Percentiles rank a stretch among this genome's conserved stretches.
Evolutionary conservation across 169 alveolate species (phyloP).

Genomic region (Ichthyophthirius multifiliis): DNA sequence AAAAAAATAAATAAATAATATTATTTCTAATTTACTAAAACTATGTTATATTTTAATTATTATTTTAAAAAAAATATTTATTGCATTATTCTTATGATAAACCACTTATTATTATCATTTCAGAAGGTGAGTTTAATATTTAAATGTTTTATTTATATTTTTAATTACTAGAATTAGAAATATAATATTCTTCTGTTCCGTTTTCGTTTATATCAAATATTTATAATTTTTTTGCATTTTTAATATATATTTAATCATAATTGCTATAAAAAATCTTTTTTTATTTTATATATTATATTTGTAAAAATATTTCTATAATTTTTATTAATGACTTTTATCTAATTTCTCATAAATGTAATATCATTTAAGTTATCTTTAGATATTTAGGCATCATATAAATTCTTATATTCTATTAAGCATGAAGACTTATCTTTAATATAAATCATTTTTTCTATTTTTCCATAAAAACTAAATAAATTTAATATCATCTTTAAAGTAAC

Average conservation of each 20-base stretch:
- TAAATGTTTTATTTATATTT: not conserved
- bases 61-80: too few species aligned
- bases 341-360: slow-evolving; percentile 10
- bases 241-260: not conserved
- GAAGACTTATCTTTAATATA: slow-evolving; percentile 29
- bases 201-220: too few species aligned
- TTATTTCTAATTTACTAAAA: too few species aligned
- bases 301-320: not conserved
- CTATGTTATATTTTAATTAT: too few species aligned
- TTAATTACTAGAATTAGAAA: not conserved
- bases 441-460: slow-evolving; percentile 28
- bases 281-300: not conserved
- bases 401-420: slow-evolving; percentile 8
- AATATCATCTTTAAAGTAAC: slow-evolving; percentile 30
- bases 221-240: not conserved
- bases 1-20: too few species aligned
- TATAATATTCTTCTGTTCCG: not conserved
- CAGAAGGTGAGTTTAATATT: not conserved
- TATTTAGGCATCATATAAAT: slow-evolving; percentile 13
- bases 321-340: slow-evolving; percentile 11
- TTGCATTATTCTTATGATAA: not conserved
- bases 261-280: not conserved
- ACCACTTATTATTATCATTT: not conserved
- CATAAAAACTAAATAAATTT: slow-evolving; percentile 25
- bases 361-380: slow-evolving; percentile 37